Percentiles rank a stretch among this genome's conserved stretches.
phyloP scores from a whole-genome alignment of 805 yeast species.

The Sugiyamaella mastotermitis region DNA sequence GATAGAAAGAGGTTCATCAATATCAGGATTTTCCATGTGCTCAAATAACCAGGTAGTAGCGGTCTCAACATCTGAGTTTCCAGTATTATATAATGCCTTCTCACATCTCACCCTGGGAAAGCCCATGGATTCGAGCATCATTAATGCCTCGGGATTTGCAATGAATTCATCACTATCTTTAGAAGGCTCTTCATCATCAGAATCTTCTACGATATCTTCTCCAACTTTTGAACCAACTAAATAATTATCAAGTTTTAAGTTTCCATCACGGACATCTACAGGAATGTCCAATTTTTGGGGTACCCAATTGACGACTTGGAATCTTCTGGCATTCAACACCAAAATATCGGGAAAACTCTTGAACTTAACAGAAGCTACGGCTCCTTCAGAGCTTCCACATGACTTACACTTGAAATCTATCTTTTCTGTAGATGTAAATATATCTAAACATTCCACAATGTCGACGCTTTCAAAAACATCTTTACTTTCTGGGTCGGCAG shows the following conservation, averaged over 20 bases:
- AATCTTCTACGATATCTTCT: constrained; percentile 39
- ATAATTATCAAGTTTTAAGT: constrained; percentile 41
- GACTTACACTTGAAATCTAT: constrained; percentile 60
- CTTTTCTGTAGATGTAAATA: constrained; percentile 42
- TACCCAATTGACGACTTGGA: constrained; percentile 81
- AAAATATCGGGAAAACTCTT: constrained; percentile 64
- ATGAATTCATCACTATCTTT: constrained; percentile 32
- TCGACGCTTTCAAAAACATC: constrained; percentile 44
- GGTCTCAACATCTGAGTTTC: constrained; percentile 55
- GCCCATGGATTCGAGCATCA: constrained; percentile 74
- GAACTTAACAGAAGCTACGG: constrained; percentile 44
- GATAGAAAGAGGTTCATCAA: constrained; percentile 55
- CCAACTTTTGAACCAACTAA: constrained; percentile 35
- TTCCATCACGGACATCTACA: constrained; percentile 42
- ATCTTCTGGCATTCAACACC: constrained; percentile 70
- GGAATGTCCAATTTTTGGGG: constrained; percentile 80
- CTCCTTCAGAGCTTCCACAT: constrained; percentile 35
- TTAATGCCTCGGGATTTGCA: constrained; percentile 50
- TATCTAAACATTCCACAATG: constrained; percentile 44
- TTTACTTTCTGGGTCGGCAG: constrained; percentile 14
- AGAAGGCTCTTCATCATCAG: constrained; percentile 23
- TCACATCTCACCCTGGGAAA: constrained; percentile 61
- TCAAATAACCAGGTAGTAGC: constrained; percentile 90
- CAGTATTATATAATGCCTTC: constrained; percentile 68
- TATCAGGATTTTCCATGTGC: constrained; percentile 78